phyloP scores from a whole-genome alignment of 441 rosid species.

The Francoa sonchifolia region DNA sequence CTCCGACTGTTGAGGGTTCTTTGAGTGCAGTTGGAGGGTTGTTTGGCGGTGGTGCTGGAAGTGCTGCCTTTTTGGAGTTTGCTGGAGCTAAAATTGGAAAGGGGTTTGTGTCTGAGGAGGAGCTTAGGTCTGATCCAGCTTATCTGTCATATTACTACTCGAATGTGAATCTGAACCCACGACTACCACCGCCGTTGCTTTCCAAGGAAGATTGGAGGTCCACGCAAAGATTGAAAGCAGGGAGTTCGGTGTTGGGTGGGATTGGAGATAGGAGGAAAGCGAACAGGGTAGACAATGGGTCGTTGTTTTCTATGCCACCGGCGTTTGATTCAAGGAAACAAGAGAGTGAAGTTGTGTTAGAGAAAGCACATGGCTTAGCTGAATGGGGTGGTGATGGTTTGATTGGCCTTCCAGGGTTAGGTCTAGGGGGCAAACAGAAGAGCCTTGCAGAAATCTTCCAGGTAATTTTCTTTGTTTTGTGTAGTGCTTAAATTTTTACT shows the following conservation, averaged over 20 bases:
- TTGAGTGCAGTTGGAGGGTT: slow-evolving; percentile 62
- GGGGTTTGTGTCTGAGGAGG: slow-evolving; percentile 50
- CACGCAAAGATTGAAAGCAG: slow-evolving; percentile 73
- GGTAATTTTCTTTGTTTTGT: too few species aligned
- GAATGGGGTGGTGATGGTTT: slow-evolving; percentile 84
- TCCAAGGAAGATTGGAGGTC: slow-evolving; percentile 84
- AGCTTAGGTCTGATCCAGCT: slow-evolving; percentile 84
- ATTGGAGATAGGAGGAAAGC: slow-evolving; percentile 74
- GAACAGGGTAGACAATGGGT: slow-evolving; percentile 33
- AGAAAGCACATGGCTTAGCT: slow-evolving; percentile 28
- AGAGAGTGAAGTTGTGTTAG: slow-evolving; percentile 33
- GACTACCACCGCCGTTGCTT: slow-evolving; percentile 89
- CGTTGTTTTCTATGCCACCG: slow-evolving; percentile 75
- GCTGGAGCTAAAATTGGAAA: slow-evolving; percentile 30
- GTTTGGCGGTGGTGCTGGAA: slow-evolving; percentile 27
- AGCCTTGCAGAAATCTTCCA: slow-evolving; percentile 79
- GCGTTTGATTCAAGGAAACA: slow-evolving; percentile 70
- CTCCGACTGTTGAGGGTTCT: slow-evolving; percentile 93
- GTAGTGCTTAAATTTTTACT: too few species aligned
- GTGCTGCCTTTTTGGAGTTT: slow-evolving; percentile 32
- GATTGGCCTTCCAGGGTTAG: slow-evolving; percentile 67
- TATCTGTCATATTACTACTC: slow-evolving; percentile 70
- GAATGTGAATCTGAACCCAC: slow-evolving; percentile 79
- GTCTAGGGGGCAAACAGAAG: slow-evolving; percentile 69
- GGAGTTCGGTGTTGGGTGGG: slow-evolving; percentile 46